These are phyloP conservation scores for Ilex paraguariensis DNA, from an alignment of 305 asterid genomes.

Conservation along the genomic window DNA sequence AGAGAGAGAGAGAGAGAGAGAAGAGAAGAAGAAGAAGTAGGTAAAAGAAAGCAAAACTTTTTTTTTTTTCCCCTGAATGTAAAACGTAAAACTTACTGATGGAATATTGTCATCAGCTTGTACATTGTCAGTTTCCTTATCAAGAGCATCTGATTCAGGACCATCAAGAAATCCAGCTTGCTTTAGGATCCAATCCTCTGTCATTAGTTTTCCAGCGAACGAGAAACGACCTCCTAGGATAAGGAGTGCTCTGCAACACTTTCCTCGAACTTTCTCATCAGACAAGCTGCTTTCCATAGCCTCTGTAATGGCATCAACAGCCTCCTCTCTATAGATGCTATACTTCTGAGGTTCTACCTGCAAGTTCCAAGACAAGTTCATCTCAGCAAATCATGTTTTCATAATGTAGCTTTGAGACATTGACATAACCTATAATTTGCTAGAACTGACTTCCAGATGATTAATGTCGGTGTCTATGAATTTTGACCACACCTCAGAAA, in stretches of 20 bases:
- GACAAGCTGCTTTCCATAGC: conserved; percentile 52
- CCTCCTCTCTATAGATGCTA: conserved; percentile 43
- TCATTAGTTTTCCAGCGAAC: conserved; percentile 69
- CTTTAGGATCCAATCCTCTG: conserved; percentile 78
- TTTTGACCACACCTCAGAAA: no score
- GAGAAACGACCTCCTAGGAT: conserved; percentile 73
- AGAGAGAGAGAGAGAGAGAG: not conserved
- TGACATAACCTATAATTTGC: not conserved
- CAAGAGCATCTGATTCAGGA: conserved; percentile 44
- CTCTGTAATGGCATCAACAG: conserved; percentile 51
- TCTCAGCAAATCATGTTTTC: not conserved
- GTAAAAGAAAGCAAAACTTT: conserved; percentile 1
- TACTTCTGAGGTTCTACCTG: conserved; percentile 40
- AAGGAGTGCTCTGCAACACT: conserved; percentile 67
- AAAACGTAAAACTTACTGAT: conserved; percentile 25
- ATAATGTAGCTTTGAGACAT: not conserved
- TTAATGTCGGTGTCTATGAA: no score
- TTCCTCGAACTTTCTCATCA: conserved; percentile 33
- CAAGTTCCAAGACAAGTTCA: conserved; percentile 19
- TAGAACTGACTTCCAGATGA: not conserved
- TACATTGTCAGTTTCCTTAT: conserved; percentile 20
- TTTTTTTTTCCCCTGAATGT: not conserved
- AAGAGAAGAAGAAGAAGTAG: not conserved
- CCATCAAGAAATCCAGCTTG: conserved; percentile 66
- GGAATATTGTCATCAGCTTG: conserved; percentile 20